These are phyloP conservation scores for Fraxinus greggii DNA, from an alignment of 305 asterid species.

Conservation along the genomic window DNA sequence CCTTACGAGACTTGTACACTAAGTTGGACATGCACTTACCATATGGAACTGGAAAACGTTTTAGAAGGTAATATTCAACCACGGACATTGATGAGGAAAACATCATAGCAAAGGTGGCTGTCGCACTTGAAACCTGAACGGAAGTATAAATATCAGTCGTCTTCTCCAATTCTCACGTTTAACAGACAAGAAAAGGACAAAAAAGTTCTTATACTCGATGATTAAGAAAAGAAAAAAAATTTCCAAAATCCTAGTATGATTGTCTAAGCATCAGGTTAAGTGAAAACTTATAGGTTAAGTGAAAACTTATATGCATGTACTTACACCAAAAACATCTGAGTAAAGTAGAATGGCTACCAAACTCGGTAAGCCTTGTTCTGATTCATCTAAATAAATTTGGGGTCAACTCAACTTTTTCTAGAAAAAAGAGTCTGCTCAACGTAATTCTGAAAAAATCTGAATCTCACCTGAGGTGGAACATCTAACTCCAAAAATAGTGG, in stretches of 20 bases:
- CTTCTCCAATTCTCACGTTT: not conserved
- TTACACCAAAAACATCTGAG: not conserved
- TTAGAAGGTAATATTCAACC: slow-evolving; percentile 85
- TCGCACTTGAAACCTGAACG: slow-evolving; percentile 91
- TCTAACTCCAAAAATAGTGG: slow-evolving; percentile 92
- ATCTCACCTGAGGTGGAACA: slow-evolving; percentile 82
- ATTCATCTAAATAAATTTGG: not conserved
- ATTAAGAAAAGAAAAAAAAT: not conserved
- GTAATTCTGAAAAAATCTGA: not conserved
- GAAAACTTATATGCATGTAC: not conserved
- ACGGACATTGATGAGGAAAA: slow-evolving; percentile 99
- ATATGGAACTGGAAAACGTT: slow-evolving; percentile 90
- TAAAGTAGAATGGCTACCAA: not conserved
- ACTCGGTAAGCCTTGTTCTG: not conserved
- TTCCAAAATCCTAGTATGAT: not conserved
- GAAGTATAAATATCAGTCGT: slow-evolving; percentile 11
- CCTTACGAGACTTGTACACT: not conserved
- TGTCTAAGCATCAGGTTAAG: not conserved
- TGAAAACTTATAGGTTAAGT: not conserved
- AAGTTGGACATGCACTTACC: slow-evolving; percentile 44
- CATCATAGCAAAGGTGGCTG: slow-evolving; percentile 96
- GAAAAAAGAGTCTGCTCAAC: not conserved
- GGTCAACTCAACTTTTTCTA: not conserved
- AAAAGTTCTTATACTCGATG: not conserved
- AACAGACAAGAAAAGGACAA: not conserved